Evolutionary conservation across 2,329 filamentous ascomycete genomes (phyloP), one percentile per base, ranked within the genome.

Genomic region (Graphium sp.): DNA sequence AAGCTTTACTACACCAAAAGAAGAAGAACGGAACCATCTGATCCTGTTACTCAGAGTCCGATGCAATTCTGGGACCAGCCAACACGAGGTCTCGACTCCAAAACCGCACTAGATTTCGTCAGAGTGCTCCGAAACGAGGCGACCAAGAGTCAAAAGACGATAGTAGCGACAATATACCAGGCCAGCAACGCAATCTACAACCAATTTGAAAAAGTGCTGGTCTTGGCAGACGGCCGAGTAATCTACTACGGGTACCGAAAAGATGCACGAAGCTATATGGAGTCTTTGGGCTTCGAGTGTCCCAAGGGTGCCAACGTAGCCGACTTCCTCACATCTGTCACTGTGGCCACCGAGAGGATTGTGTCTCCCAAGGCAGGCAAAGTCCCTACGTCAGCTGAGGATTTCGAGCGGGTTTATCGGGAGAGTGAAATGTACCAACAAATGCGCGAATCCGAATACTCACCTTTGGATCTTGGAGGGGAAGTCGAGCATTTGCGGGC

Each of bases 61-160:
- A 66, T 82, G 1, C 66, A 77, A 10, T 74, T 70, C 37, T 82
- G 74, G 74, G 77, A 83, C 41, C 82, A 83, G 42, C 73, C 69
- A 0, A 82, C 75, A 4, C 60, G 74, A 30, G 77, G 77, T 10
- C 55, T 83, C 0, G 77, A 83, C 42, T 72, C 75, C 2, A 77
- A 68, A 12, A 82, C 75, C 0, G 78, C 77, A 1, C 56, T 82
- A 2, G 77, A 83, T 35, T 83, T 80, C 33, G 73, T 73, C 7
- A 68, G 66, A 28, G 64, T 64, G 0, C 54, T 74, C 3, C 61
- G 69, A 4, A 62, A 66, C 38, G 74, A 80, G 64, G 78, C 76
- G 11, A 68, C 79, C 34, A 58, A 74, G 37, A 66, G 61, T 36
- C 62, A 71, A 33, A 61, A 66, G n/a, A 75, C 74, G 1, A 74